Evolutionary conservation across 148 eudicot genomes (phyloP).

Genomic region (Beta vulgaris): DNA sequence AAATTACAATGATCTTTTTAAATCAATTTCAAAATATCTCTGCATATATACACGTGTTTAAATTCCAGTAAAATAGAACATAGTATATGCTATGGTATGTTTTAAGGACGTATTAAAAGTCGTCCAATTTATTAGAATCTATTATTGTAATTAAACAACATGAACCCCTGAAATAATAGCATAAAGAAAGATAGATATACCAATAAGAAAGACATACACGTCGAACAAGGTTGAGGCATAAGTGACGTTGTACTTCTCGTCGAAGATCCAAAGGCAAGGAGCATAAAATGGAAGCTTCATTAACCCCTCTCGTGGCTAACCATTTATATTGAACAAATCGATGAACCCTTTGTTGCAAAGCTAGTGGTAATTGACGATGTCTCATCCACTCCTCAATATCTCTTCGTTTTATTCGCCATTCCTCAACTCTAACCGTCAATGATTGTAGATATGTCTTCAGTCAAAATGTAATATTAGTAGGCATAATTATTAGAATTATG

Average conservation of each 20-base stretch:
- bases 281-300: slow-evolving; percentile 65
- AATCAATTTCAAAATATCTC: too few species aligned
- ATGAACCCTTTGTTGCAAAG: slow-evolving; percentile 76
- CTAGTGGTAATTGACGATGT: slow-evolving; percentile 69
- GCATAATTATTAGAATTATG: too few species aligned
- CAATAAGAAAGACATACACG: slow-evolving; percentile 64
- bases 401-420: slow-evolving; percentile 76
- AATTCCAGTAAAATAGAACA: too few species aligned
- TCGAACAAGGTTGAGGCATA: slow-evolving; percentile 81
- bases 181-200: slow-evolving; percentile 11
- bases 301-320: slow-evolving; percentile 85
- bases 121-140: too few species aligned
- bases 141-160: too few species aligned
- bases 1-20: too few species aligned
- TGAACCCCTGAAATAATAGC: not conserved
- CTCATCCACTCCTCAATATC: slow-evolving; percentile 98
- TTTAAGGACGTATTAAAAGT: too few species aligned
- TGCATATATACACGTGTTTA: too few species aligned
- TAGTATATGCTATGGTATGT: too few species aligned
- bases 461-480: not conserved
- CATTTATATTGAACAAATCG: slow-evolving; percentile 72
- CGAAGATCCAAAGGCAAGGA: slow-evolving; percentile 81
- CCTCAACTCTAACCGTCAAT: slow-evolving; percentile 72
- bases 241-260: slow-evolving; percentile 79
- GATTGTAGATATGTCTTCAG: slow-evolving; percentile 73